Percentiles rank a stretch among this genome's conserved stretches.
phyloP scores from a whole-genome alignment of 768 basidiomycete species.

The Megacollybia marginata region DNA sequence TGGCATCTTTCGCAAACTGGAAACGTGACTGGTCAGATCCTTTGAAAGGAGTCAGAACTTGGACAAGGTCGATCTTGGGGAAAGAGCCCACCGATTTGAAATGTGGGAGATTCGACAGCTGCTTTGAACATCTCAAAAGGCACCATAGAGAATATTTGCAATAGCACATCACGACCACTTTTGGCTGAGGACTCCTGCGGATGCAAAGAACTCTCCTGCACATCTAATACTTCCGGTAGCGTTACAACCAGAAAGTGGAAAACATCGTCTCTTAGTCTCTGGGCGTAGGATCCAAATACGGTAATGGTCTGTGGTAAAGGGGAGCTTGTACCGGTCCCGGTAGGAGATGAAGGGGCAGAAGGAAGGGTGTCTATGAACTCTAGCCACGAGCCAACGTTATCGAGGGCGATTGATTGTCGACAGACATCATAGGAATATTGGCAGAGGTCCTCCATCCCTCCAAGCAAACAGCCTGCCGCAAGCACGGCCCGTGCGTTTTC shows the following conservation, averaged over 20 bases:
- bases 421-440: slow-evolving; percentile 73
- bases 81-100: slow-evolving; percentile 57
- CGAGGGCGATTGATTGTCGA: slow-evolving; percentile 66
- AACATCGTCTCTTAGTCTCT: slow-evolving; percentile 66
- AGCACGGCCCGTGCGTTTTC: slow-evolving; percentile 82
- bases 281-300: slow-evolving; percentile 74
- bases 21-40: slow-evolving; percentile 83
- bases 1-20: slow-evolving; percentile 87
- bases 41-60: slow-evolving; percentile 21
- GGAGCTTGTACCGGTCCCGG: slow-evolving; percentile 43
- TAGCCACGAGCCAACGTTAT: slow-evolving; percentile 72
- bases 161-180: slow-evolving; percentile 55
- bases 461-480: slow-evolving; percentile 77
- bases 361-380: slow-evolving; percentile 63
- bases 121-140: slow-evolving; percentile 87
- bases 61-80: slow-evolving; percentile 9
- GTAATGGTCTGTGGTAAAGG: slow-evolving; percentile 30
- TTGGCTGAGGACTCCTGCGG: too few relatives aligned
- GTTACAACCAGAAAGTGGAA: slow-evolving; percentile 72
- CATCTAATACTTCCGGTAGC: slow-evolving; percentile 60
- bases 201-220: slow-evolving; percentile 32
- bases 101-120: slow-evolving; percentile 71
- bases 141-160: slow-evolving; percentile 70
- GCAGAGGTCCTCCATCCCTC: slow-evolving; percentile 83
- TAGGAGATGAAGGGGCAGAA: slow-evolving; percentile 25